Conservation (phyloP, 1,284 basidiomycete species). For the Boletus sp. region DNA sequence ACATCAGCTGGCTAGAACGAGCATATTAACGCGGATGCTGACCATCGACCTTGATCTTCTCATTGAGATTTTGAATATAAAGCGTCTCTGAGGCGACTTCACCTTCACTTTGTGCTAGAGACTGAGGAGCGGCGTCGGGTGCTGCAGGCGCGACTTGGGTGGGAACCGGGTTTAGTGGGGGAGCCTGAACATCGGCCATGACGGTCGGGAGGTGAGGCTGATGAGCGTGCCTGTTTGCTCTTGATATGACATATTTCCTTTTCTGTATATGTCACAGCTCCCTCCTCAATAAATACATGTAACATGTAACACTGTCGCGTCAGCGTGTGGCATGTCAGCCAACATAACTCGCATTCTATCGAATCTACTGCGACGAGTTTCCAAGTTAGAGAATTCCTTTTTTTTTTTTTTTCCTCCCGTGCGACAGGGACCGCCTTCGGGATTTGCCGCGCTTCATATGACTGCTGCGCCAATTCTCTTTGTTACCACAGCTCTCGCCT, state of each 20-base stretch:
- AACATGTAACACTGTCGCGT: too few relatives aligned
- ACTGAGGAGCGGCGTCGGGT: conserved; percentile 23
- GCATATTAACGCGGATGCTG: conserved; percentile 21
- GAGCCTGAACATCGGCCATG: conserved; percentile 32
- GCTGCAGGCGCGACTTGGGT: conserved; percentile 39
- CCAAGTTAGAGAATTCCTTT: not conserved
- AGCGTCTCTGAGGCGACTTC: conserved; percentile 77
- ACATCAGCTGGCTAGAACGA: conserved; percentile 9
- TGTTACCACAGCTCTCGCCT: not conserved
- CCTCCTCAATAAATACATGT: not conserved
- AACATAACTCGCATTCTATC: not conserved
- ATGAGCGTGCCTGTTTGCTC: conserved; percentile 10
- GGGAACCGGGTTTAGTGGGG: conserved; percentile 28
- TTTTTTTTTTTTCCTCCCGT: not conserved
- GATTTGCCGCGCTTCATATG: conserved; percentile 20
- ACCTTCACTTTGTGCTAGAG: conserved; percentile 37
- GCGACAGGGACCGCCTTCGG: conserved; percentile 12
- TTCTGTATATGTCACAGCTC: conserved; percentile 9
- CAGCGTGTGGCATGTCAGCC: too few relatives aligned
- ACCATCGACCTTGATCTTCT: conserved; percentile 90
- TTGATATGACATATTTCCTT: conserved; percentile 15
- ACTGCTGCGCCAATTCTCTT: not conserved
- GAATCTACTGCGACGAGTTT: not conserved
- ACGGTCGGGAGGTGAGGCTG: conserved; percentile 15
- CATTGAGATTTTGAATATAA: conserved; percentile 97